phyloP scores from a whole-genome alignment of 768 basidiomycete genomes.

The Lentinula edodes region DNA sequence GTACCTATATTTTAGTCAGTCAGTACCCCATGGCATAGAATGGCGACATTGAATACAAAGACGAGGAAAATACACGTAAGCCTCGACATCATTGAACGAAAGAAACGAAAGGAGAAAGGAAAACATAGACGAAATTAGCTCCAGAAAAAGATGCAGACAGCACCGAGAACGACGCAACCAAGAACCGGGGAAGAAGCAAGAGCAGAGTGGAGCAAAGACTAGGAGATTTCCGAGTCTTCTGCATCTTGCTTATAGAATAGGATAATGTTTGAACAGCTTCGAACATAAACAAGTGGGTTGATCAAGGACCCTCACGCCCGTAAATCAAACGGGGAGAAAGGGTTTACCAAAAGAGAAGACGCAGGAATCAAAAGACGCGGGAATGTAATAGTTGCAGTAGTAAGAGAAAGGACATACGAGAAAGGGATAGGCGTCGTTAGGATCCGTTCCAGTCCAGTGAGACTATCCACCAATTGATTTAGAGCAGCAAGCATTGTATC shows the following conservation, averaged over 20 bases:
- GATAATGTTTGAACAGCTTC: too few species aligned
- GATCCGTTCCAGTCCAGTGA: constrained; percentile 69
- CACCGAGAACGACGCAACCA: neutral
- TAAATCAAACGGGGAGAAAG: neutral
- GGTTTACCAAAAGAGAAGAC: neutral
- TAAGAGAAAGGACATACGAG: constrained; percentile 37
- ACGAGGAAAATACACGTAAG: neutral
- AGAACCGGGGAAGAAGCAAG: neutral
- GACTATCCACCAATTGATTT: constrained; percentile 53
- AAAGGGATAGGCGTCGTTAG: constrained; percentile 75
- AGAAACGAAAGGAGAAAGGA: neutral
- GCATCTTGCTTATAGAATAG: too few species aligned
- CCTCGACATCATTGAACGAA: neutral
- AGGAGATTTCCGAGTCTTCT: neutral
- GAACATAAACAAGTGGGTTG: neutral
- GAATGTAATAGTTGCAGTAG: neutral
- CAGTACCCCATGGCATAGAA: neutral
- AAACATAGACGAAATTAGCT: neutral
- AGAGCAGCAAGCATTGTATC: constrained; percentile 43
- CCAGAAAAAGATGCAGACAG: neutral
- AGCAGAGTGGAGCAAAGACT: neutral
- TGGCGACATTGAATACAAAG: neutral
- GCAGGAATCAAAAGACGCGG: neutral
- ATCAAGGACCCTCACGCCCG: neutral
- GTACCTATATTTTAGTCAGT: constrained; percentile 35